These are phyloP conservation scores for Odontarrhena argentea DNA, from an alignment of 345 rosid species.

Conservation along the genomic window DNA sequence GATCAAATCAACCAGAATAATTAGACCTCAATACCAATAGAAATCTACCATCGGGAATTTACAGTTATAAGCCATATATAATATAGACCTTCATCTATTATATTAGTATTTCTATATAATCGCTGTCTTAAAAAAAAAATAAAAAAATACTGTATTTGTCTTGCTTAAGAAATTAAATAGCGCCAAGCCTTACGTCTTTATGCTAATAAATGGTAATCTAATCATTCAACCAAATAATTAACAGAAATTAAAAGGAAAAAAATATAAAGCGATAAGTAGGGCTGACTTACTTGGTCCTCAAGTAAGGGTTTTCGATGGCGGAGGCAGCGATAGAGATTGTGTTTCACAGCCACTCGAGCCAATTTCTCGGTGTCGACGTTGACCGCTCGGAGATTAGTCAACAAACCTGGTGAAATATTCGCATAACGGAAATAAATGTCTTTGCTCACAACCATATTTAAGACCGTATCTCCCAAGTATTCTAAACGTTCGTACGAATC, in stretches of 20 bases:
- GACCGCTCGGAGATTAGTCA: conserved; percentile 69
- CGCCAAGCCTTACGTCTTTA: background rate
- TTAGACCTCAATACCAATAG: too few relatives aligned
- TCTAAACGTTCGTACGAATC: conserved; percentile 58
- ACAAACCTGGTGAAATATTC: conserved; percentile 45
- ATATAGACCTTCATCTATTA: too few relatives aligned
- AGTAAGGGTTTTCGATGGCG: conserved; percentile 65
- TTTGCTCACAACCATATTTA: conserved; percentile 42
- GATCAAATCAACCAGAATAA: too few relatives aligned
- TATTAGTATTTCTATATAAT: background rate
- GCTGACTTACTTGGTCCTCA: conserved; percentile 54
- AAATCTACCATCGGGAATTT: too few relatives aligned
- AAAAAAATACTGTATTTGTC: background rate
- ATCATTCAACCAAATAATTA: background rate
- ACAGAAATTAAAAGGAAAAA: background rate
- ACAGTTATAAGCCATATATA: too few relatives aligned
- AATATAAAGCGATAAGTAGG: conserved; percentile 1
- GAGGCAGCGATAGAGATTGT: conserved; percentile 49
- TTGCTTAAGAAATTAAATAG: background rate
- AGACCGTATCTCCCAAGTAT: conserved; percentile 56
- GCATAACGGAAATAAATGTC: conserved; percentile 49
- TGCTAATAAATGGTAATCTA: background rate
- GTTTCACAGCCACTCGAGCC: conserved; percentile 62
- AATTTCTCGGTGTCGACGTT: conserved; percentile 71
- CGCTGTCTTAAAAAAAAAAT: too few relatives aligned